These are phyloP conservation scores for Pseudogymnoascus sp. DNA, from an alignment of 2,329 filamentous ascomycete species.

Conservation along the genomic window DNA sequence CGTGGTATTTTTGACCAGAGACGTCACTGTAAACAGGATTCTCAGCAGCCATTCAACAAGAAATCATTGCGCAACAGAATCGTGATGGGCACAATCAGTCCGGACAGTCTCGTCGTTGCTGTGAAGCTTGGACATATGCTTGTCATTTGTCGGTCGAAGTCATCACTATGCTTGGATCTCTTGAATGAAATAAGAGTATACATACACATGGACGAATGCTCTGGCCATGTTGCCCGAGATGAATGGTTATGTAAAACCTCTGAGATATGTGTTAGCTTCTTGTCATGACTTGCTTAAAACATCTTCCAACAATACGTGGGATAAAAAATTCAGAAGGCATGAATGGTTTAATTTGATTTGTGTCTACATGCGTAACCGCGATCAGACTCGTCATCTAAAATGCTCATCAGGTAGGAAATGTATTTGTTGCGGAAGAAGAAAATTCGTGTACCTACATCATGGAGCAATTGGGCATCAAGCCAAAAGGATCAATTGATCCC, in stretches of 20 bases:
- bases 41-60: conserved; percentile 6
- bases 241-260: conserved; percentile 8
- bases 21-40: conserved; percentile 17
- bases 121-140: conserved; percentile 91
- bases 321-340: conserved; percentile 51
- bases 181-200: conserved; percentile 5
- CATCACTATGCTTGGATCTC: conserved; percentile 57
- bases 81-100: conserved; percentile 36
- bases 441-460: conserved; percentile 19
- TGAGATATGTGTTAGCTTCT: conserved; percentile 13
- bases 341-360: conserved; percentile 63
- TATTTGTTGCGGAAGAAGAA: conserved; percentile 11
- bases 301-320: conserved; percentile 10
- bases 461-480: conserved; percentile 15
- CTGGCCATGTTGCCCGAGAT: neutral
- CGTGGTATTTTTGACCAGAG: neutral
- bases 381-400: conserved; percentile 75
- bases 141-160: conserved; percentile 78
- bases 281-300: neutral
- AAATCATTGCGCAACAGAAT: neutral
- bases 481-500: neutral
- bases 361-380: conserved; percentile 67
- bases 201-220: neutral
- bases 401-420: conserved; percentile 39
- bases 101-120: conserved; percentile 49